A percentile compares a stretch with the other conserved stretches of the same genome.
phyloP scores from a whole-genome alignment of 2,329 filamentous ascomycete genomes.

The Cladophialophora bantiana region DNA sequence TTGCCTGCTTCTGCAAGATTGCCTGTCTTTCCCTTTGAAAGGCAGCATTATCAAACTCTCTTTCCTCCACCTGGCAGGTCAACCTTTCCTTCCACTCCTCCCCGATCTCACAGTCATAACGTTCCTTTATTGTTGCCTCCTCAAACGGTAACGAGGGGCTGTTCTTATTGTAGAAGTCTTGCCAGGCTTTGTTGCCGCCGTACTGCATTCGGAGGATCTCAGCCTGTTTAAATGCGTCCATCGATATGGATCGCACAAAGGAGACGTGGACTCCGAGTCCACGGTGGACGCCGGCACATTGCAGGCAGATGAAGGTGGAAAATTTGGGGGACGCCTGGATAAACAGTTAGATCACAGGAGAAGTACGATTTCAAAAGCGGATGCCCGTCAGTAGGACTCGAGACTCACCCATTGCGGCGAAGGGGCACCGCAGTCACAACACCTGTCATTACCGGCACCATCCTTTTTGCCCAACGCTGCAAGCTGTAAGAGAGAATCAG shows the following conservation, averaged over 20 bases:
- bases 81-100: constrained; percentile 96
- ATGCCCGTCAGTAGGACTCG: neutral
- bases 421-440: constrained; percentile 94
- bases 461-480: constrained; percentile 81
- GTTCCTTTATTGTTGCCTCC: constrained; percentile 85
- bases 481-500: constrained; percentile 63
- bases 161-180: constrained; percentile 81
- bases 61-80: constrained; percentile 84
- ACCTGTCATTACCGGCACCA: constrained; percentile 81
- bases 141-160: constrained; percentile 77
- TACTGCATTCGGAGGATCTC: constrained; percentile 94
- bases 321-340: constrained; percentile 83
- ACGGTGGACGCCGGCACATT: constrained; percentile 92
- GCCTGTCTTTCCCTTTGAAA: constrained; percentile 57
- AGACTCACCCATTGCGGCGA: constrained; percentile 91
- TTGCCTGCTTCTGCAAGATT: constrained; percentile 47
- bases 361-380: constrained; percentile 17
- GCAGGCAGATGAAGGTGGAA: constrained; percentile 97
- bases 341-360: constrained; percentile 8
- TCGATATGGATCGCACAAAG: constrained; percentile 95
- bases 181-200: constrained; percentile 89
- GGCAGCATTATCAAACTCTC: constrained; percentile 79
- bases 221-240: constrained; percentile 95
- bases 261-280: constrained; percentile 97
- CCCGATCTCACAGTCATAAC: constrained; percentile 87